These are phyloP conservation scores for Entomophthora muscae DNA, from an alignment of 371 early-diverging fungal genomes.

Conservation along the genomic window DNA sequence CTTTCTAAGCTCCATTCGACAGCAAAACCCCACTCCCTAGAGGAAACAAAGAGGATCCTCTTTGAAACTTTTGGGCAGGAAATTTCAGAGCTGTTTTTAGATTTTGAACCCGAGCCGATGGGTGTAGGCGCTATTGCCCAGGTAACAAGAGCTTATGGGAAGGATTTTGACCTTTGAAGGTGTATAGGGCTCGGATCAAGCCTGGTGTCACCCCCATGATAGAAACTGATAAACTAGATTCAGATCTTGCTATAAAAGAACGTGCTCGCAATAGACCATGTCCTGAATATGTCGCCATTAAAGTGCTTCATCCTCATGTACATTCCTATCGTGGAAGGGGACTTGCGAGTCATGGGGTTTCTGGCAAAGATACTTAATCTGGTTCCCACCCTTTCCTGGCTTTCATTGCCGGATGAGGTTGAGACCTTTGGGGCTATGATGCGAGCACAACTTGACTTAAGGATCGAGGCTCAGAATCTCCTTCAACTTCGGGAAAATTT, in stretches of 20 bases:
- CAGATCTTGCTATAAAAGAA: slow-evolving; percentile 10
- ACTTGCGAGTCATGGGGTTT: slow-evolving; percentile 58
- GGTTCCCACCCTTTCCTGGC: slow-evolving; percentile 63
- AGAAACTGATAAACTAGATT: not conserved
- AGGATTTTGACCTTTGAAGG: slow-evolving; percentile 13
- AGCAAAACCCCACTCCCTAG: slow-evolving; percentile 58
- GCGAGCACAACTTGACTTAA: slow-evolving; percentile 72
- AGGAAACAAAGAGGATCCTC: slow-evolving; percentile 39
- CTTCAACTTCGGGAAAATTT: slow-evolving; percentile 52
- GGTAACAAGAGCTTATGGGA: slow-evolving; percentile 53
- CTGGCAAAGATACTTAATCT: slow-evolving; percentile 39
- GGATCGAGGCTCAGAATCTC: slow-evolving; percentile 64
- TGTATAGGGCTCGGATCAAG: slow-evolving; percentile 11
- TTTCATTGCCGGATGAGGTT: slow-evolving; percentile 77
- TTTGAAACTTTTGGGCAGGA: slow-evolving; percentile 33
- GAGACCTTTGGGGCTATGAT: slow-evolving; percentile 81
- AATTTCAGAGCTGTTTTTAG: slow-evolving; percentile 56
- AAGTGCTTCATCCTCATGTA: slow-evolving; percentile 82
- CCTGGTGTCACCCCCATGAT: slow-evolving; percentile 3
- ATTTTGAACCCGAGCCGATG: slow-evolving; percentile 51
- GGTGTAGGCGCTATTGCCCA: slow-evolving; percentile 95
- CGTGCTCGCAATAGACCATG: slow-evolving; percentile 3
- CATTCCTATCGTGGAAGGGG: slow-evolving; percentile 43
- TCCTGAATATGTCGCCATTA: slow-evolving; percentile 64
- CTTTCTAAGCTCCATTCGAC: slow-evolving; percentile 68